Conservation (phyloP, 257 asterid genomes). For the Plectranthus barbatus region DNA sequence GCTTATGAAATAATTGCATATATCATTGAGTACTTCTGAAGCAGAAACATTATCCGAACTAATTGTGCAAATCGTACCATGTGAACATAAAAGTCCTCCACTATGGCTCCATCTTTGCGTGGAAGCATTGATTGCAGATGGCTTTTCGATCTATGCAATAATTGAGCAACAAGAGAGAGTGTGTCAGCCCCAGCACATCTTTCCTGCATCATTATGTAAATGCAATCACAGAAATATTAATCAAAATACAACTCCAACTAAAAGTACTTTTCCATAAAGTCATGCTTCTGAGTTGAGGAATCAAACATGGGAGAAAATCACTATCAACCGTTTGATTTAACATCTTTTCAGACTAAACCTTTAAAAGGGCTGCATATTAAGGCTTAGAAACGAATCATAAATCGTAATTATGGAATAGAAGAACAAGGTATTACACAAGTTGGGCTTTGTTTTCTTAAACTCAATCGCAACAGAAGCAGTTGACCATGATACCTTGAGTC, state of each 20-base stretch:
- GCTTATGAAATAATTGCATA: slow-evolving; percentile 5
- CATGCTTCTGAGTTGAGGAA: not conserved
- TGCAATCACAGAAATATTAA: slow-evolving; percentile 18
- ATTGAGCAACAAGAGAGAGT: slow-evolving; percentile 79
- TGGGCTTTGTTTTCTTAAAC: not conserved
- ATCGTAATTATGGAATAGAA: slow-evolving; percentile 2
- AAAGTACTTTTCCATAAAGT: slow-evolving; percentile 9
- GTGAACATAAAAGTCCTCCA: slow-evolving; percentile 85
- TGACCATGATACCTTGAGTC: slow-evolving; percentile 67
- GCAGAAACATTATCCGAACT: not conserved
- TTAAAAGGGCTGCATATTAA: not conserved
- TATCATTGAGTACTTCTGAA: not conserved
- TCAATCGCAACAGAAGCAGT: not conserved
- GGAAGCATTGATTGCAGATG: slow-evolving; percentile 92
- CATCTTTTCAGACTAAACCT: not conserved
- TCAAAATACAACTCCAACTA: no score
- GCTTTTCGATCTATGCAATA: slow-evolving; percentile 82
- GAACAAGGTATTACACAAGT: not conserved
- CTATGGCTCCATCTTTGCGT: slow-evolving; percentile 59
- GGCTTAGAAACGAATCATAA: slow-evolving; percentile 12
- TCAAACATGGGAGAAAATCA: not conserved
- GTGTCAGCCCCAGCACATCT: slow-evolving; percentile 97
- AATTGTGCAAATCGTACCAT: slow-evolving; percentile 45
- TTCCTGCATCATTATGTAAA: slow-evolving; percentile 70
- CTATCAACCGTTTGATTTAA: not conserved